A percentile compares a stretch with the other conserved stretches of the same genome.
Evolutionary conservation across 1,284 basidiomycete species (phyloP).

Genomic region (Macrocystidia cucumis): DNA sequence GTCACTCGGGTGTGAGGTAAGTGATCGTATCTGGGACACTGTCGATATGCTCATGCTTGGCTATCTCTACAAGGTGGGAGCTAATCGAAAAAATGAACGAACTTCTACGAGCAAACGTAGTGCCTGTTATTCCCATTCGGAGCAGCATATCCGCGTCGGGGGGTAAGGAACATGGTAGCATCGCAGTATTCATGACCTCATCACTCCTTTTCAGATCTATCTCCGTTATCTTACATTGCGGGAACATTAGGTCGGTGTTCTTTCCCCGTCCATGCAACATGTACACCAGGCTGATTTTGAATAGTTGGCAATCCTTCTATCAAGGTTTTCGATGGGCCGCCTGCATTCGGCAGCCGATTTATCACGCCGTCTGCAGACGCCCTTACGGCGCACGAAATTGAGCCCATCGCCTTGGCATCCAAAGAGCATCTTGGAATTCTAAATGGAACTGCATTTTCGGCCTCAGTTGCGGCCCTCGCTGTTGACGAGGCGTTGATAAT

Average conservation of each 20-base stretch:
- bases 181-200: neutral
- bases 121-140: slow-evolving; percentile 75
- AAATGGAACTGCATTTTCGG: slow-evolving; percentile 82
- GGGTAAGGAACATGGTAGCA: slow-evolving; percentile 29
- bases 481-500: slow-evolving; percentile 71
- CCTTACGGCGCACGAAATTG: slow-evolving; percentile 54
- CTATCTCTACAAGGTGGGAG: slow-evolving; percentile 49
- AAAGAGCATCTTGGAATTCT: slow-evolving; percentile 79
- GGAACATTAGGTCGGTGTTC: slow-evolving; percentile 46
- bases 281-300: slow-evolving; percentile 1
- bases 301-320: slow-evolving; percentile 70
- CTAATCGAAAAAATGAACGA: slow-evolving; percentile 74
- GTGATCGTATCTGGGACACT: neutral
- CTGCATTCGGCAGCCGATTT: slow-evolving; percentile 40
- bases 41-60: too few species aligned
- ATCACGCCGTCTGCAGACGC: slow-evolving; percentile 62
- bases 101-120: slow-evolving; percentile 66
- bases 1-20: slow-evolving; percentile 70
- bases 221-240: slow-evolving; percentile 79
- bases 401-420: slow-evolving; percentile 64
- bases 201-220: slow-evolving; percentile 41
- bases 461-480: slow-evolving; percentile 54
- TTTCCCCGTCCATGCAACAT: neutral
- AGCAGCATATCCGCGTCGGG: slow-evolving; percentile 80
- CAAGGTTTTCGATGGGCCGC: slow-evolving; percentile 58